A percentile compares a stretch with the other conserved stretches of the same genome.
Evolutionary conservation across 306 rosid genomes (phyloP).

Genomic region (Prunus mume): DNA sequence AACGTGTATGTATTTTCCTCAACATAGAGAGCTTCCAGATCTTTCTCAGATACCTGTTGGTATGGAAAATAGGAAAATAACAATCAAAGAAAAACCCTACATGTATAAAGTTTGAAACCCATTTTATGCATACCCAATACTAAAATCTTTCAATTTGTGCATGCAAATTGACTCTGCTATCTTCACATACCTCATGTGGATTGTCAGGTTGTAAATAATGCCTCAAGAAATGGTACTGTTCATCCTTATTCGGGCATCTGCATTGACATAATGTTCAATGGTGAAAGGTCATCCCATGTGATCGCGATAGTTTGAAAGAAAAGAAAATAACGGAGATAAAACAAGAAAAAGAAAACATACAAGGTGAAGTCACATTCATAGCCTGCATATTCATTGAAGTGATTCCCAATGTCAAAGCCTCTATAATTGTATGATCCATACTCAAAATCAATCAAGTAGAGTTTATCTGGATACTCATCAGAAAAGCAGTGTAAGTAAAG

Average conservation of each 20-base stretch:
- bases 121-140: not conserved
- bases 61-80: not conserved
- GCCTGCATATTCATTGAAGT: constrained; percentile 93
- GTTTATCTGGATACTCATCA: constrained; percentile 57
- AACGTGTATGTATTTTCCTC: constrained; percentile 70
- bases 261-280: constrained; percentile 20
- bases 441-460: constrained; percentile 91
- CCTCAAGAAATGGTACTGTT: constrained; percentile 82
- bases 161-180: not conserved
- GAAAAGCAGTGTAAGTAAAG: constrained; percentile 18
- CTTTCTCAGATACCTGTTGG: constrained; percentile 58
- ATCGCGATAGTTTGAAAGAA: not conserved
- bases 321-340: constrained; percentile 1
- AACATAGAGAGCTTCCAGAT: constrained; percentile 64
- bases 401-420: constrained; percentile 95
- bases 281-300: constrained; percentile 11
- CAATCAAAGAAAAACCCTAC: not conserved
- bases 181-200: constrained; percentile 60
- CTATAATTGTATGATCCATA: constrained; percentile 92
- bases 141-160: constrained; percentile 9
- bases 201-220: constrained; percentile 75
- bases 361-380: constrained; percentile 75
- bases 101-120: not conserved
- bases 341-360: constrained; percentile 42
- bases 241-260: constrained; percentile 76